phyloP scores from a whole-genome alignment of 2,329 filamentous ascomycete genomes.

The Pseudocercospora crystallina region DNA sequence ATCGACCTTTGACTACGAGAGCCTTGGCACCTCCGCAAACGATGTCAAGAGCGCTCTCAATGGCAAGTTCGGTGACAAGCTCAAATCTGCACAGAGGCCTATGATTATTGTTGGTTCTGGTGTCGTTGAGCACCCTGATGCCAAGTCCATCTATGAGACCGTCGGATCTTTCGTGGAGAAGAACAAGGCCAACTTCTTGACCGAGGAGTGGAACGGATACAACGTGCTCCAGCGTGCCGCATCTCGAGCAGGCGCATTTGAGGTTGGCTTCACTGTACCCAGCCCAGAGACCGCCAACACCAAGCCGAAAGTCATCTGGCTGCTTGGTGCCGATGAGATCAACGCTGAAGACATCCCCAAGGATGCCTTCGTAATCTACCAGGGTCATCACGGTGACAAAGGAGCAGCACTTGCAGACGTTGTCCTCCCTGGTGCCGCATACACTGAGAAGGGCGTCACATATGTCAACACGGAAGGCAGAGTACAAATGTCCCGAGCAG shows the following conservation, averaged over 20 bases:
- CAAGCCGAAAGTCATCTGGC: conserved; percentile 92
- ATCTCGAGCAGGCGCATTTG: conserved; percentile 88
- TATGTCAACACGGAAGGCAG: conserved; percentile 98
- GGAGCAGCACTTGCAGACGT: conserved; percentile 92
- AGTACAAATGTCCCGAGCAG: conserved; percentile 88
- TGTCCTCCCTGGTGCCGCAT: conserved; percentile 88
- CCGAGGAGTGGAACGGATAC: conserved; percentile 93
- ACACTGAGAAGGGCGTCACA: conserved; percentile 94
- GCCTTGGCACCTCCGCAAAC: conserved; percentile 75
- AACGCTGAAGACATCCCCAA: conserved; percentile 83
- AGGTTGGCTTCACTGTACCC: conserved; percentile 89
- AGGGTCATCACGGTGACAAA: conserved; percentile 94
- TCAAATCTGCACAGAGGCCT: conserved; percentile 80
- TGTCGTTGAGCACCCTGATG: conserved; percentile 85
- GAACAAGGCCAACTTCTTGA: conserved; percentile 83
- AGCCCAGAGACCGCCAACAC: conserved; percentile 79
- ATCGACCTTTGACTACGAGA: conserved; percentile 93
- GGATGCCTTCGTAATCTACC: conserved; percentile 95
- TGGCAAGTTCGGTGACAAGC: conserved; percentile 89
- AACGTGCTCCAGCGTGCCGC: conserved; percentile 94
- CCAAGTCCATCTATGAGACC: conserved; percentile 89
- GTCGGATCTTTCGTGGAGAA: conserved; percentile 91
- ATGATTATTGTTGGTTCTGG: conserved; percentile 97
- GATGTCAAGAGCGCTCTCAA: conserved; percentile 82
- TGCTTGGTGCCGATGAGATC: conserved; percentile 93